Base-by-base conservation (phyloP, 2,329 filamentous ascomycete genomes). In the Sporothrix humicola region DNA sequence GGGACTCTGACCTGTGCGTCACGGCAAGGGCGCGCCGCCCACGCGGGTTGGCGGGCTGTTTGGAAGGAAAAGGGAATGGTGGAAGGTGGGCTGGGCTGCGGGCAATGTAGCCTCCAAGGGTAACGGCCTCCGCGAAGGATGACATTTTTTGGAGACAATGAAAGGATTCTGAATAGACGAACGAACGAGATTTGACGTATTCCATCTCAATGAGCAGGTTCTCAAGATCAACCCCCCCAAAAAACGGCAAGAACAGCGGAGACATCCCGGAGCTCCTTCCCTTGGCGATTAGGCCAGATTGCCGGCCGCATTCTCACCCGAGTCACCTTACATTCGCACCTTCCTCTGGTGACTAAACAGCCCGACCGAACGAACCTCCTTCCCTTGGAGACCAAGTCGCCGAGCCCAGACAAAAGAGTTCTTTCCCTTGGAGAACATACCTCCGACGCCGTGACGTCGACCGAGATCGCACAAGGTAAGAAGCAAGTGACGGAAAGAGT, bases 21-120 rank as follows among this genome's bases (percentile, higher is more conserved):
- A 68, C 65, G 46, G 65, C 44, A 68, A 68, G 65, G 65, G 65
- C 65, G 65, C 65, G 63, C 44, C 63, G 37, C 59, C 46, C 44
- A 31, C 44, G 23, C 44, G 46, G 44, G 46, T 54, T 37, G 31
- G 31, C 31, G 31, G 31, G 31, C 31, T 37, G 31, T 37, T 37
- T 37, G 31, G 31, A 37, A 37, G 31, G 31, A 7, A 37, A 37
- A 7, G 31, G 31, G 31, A 37, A 37, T 6, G 31, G 31, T 26
- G 31, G 7, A 37, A 37, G 7, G 31, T 37, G 31, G 31, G 31
- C 31, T 37, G 31, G 31, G 31, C 31, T 37, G 31, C 7, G 31
- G 31, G 31, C 31, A 31, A 20, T 52, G 2, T 13, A 50, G 15
- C 65, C 46, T 52, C 65, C 46, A 68, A 20, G 46, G 42, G 65